Conservation (phyloP, 108 stramenopile species). For the Cyclotella atomus region DNA sequence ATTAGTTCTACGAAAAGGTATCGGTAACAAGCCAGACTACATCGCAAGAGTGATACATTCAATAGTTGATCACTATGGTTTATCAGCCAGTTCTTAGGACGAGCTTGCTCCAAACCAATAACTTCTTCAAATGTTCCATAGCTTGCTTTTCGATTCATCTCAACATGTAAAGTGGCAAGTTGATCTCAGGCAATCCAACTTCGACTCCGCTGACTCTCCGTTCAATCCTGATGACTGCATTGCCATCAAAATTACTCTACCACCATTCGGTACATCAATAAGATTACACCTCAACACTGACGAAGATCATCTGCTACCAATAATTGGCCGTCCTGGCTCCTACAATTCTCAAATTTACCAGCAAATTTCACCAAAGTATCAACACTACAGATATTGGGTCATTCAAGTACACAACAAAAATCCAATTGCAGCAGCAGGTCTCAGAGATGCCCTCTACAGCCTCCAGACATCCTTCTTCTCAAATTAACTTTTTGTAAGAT, state of each 20-base stretch:
- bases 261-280: background rate
- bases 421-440: slow-evolving; percentile 4
- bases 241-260: background rate
- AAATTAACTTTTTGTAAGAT: background rate
- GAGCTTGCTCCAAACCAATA: background rate
- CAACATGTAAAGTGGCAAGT: background rate
- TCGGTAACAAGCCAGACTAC: background rate
- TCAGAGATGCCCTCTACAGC: background rate
- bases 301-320: background rate
- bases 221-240: slow-evolving; percentile 9
- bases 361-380: background rate
- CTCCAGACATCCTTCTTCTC: background rate
- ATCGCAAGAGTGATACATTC: background rate
- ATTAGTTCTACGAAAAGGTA: background rate
- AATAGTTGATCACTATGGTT: slow-evolving; percentile 3
- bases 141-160: background rate
- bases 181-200: background rate
- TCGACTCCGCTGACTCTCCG: background rate
- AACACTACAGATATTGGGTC: background rate
- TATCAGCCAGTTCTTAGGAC: background rate
- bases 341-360: background rate
- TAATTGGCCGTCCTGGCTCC: background rate
- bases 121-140: background rate
- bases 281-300: background rate
- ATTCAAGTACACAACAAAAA: background rate